phyloP scores from a whole-genome alignment of 1,284 basidiomycete genomes.

The Phellinidium pouzarii region DNA sequence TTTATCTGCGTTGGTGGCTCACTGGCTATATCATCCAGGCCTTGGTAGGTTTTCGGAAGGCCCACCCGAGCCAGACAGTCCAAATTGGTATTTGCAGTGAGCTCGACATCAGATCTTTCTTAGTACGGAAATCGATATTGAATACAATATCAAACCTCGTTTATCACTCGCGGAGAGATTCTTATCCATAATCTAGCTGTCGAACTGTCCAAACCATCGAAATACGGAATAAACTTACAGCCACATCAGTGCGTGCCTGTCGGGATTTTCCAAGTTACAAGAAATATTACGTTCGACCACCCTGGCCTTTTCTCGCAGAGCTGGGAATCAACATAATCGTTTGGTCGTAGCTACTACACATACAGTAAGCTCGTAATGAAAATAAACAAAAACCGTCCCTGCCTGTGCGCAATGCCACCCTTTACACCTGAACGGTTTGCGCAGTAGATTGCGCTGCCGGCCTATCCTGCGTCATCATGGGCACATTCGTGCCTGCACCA shows the following conservation, averaged over 20 bases:
- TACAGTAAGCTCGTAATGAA: too few species aligned
- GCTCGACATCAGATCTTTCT: neutral
- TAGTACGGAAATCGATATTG: too few species aligned
- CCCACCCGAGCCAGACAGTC: neutral
- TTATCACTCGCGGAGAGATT: too few species aligned
- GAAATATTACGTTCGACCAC: neutral
- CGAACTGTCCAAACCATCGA: neutral
- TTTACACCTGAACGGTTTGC: too few species aligned
- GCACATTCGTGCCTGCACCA: neutral
- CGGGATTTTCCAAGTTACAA: too few species aligned
- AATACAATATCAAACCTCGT: too few species aligned
- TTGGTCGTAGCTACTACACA: too few species aligned
- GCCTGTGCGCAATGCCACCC: too few species aligned
- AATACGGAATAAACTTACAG: neutral
- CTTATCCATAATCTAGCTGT: too few species aligned
- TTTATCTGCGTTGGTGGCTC: neutral
- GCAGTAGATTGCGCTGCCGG: neutral
- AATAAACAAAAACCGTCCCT: too few species aligned
- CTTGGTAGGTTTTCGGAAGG: constrained; percentile 6
- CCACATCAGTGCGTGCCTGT: neutral
- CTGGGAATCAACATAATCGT: too few species aligned
- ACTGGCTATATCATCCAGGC: constrained; percentile 7
- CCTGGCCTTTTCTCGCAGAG: too few species aligned
- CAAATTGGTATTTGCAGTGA: constrained; percentile 1
- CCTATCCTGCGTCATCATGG: constrained; percentile 5